Conservation (phyloP, 2,329 filamentous ascomycete genomes). For the Mollisiaceae sp. region DNA sequence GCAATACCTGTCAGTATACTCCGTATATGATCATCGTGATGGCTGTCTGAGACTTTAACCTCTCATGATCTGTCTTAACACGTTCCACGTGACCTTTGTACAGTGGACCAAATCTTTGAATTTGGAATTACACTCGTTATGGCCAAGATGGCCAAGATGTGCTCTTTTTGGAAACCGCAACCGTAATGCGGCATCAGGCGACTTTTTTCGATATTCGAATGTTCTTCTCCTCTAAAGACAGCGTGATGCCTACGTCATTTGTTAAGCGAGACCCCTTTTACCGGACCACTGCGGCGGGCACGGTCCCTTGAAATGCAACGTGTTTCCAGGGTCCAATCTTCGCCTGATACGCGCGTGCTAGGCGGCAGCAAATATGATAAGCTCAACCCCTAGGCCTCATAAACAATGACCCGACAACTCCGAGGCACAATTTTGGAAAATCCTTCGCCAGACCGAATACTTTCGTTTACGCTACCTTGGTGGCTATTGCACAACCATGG, state of each 20-base stretch:
- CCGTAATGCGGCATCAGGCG: too few relatives aligned
- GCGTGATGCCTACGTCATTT: background rate
- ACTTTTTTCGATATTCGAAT: background rate
- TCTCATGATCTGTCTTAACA: background rate
- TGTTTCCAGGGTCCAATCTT: background rate
- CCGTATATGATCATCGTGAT: background rate
- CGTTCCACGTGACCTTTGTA: too few relatives aligned
- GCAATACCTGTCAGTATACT: background rate
- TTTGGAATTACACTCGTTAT: too few relatives aligned
- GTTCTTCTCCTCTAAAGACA: background rate
- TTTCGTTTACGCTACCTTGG: background rate
- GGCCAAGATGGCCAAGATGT: too few relatives aligned
- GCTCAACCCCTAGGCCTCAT: background rate
- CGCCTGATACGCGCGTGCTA: constrained; percentile 9
- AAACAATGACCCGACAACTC: constrained; percentile 6
- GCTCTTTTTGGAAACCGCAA: too few relatives aligned
- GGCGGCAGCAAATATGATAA: constrained; percentile 6
- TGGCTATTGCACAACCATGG: background rate
- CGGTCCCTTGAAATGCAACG: background rate
- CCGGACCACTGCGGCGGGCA: background rate
- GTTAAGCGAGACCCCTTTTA: background rate
- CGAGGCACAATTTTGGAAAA: background rate
- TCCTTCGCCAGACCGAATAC: background rate
- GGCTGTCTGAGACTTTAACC: background rate
- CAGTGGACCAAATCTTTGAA: too few relatives aligned